Evolutionary conservation across 2,329 filamentous ascomycete genomes (phyloP), one percentile per base, ranked within the genome.

Genomic region (Sarocladium strictum): DNA sequence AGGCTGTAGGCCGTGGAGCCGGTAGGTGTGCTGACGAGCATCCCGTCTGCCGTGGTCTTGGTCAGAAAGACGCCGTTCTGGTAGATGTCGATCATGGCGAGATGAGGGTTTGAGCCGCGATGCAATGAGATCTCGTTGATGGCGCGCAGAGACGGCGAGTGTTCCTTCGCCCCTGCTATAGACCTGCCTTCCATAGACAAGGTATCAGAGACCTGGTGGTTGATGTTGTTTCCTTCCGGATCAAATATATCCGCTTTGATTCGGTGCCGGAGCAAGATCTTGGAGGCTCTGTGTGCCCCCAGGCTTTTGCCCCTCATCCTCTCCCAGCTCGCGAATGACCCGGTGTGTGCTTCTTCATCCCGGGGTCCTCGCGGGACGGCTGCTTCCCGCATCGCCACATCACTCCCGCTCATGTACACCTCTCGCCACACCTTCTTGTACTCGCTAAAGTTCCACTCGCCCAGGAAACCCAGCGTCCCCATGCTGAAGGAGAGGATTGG

Each of bases 41-140:
- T 95, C 52, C 94, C 94, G 68, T 99, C 94, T 1, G 92, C 93
- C 12, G 96, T 92, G 1, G 90, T 93, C 68, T 96, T 91, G 1
- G 94, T 99, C 45, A 99, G 76, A 63, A 94, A 95, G 54, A 90
- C 85, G 32, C 89, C 87, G 62, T 92, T 92, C 57, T 97, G 87
- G 64, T 85, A 94, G 41, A 99, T 89, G 64, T 96, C 90, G 61
- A 99, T 89, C 60, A 96, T 86, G 35, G 91, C 90, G 5, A 99
- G 80, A 69, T 97, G 93, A 0, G 94, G 90, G 59, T 93, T 86
- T 32, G 87, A 86, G 38, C 94, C 94, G 21, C 94, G 85, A 69
- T 99, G 94, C 33, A 99, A 86, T 1, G 96, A 87, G 11, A 99
- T 86, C 70, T 99, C 94, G 68, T 99, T 99, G 74, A 97, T 89